Conservation (phyloP, 768 basidiomycete genomes). For the Suillus lakei region DNA sequence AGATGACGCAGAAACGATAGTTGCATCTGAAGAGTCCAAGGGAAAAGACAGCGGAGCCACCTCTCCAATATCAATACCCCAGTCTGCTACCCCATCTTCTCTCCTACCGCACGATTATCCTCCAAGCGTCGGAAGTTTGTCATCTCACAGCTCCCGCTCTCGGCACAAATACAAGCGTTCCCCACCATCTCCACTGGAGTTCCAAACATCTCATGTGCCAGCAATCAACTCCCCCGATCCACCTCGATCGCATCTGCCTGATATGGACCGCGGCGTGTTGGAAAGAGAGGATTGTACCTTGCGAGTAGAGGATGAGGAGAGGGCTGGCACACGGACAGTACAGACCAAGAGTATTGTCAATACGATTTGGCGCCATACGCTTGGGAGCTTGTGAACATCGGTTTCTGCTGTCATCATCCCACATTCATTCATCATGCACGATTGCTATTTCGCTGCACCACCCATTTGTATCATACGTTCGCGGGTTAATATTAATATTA, state of each 20-base stretch:
- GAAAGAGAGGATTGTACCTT: slow-evolving; percentile 60
- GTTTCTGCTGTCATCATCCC: neutral
- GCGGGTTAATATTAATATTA: slow-evolving; percentile 1
- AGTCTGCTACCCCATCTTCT: slow-evolving; percentile 9
- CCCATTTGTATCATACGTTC: slow-evolving; percentile 12
- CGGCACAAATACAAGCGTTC: slow-evolving; percentile 35
- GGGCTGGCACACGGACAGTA: slow-evolving; percentile 46
- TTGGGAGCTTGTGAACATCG: neutral
- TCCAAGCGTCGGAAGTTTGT: slow-evolving; percentile 52
- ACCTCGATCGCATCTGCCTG: slow-evolving; percentile 7
- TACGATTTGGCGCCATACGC: slow-evolving; percentile 25
- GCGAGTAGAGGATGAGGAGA: slow-evolving; percentile 51
- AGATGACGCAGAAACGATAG: slow-evolving; percentile 27
- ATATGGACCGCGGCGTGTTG: slow-evolving; percentile 36
- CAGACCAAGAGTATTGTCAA: slow-evolving; percentile 41
- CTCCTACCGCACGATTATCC: slow-evolving; percentile 51
- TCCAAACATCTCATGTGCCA: slow-evolving; percentile 37
- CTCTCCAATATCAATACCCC: slow-evolving; percentile 19
- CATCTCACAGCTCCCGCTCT: slow-evolving; percentile 25
- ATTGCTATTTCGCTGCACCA: neutral
- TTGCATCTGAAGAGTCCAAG: slow-evolving; percentile 19
- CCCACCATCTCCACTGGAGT: slow-evolving; percentile 47
- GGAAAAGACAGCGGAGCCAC: slow-evolving; percentile 17
- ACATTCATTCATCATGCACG: slow-evolving; percentile 10
- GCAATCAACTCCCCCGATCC: slow-evolving; percentile 40